A percentile compares a stretch with the other conserved stretches of the same genome.
Evolutionary conservation across 805 yeast species (phyloP).

Genomic region (Starmerella bombi): DNA sequence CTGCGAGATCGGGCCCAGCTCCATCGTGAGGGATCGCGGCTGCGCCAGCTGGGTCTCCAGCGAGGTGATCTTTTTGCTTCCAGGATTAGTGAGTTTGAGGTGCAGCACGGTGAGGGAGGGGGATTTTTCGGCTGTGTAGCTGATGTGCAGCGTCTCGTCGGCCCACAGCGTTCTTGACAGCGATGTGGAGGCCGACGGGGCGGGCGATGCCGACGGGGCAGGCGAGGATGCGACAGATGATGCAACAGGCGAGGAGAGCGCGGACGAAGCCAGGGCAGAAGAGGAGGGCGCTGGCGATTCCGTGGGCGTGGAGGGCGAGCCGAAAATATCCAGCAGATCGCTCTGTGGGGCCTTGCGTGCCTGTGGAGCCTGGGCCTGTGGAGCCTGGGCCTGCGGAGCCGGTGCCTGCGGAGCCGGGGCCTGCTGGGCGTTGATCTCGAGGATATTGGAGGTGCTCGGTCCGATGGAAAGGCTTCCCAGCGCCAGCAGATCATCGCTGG

Average conservation of each 20-base stretch:
- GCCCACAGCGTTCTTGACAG: neutral
- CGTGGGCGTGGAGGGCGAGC: neutral
- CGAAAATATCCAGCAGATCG: neutral
- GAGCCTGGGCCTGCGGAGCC: neutral
- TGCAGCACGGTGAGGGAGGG: constrained; percentile 34
- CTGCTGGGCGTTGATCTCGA: neutral
- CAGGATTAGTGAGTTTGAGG: constrained; percentile 40
- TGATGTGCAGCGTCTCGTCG: constrained; percentile 37
- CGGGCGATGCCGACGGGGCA: neutral
- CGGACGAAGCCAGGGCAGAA: constrained; percentile 13
- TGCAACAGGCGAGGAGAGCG: constrained; percentile 21
- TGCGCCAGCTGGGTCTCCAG: constrained; percentile 56
- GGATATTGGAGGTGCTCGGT: constrained; percentile 7
- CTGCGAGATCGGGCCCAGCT: constrained; percentile 49
- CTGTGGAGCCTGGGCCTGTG: neutral
- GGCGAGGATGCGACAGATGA: neutral
- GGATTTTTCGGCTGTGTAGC: constrained; percentile 30
- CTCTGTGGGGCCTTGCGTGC: neutral
- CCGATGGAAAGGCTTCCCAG: constrained; percentile 33
- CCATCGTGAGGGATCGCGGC: constrained; percentile 47
- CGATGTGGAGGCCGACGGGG: constrained; percentile 15
- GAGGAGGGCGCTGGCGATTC: neutral
- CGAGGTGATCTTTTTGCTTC: constrained; percentile 34
- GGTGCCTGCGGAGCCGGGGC: neutral
- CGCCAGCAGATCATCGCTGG: constrained; percentile 49